These are phyloP conservation scores for Camellia japonica DNA, from an alignment of 148 eudicot genomes.

Conservation along the genomic window DNA sequence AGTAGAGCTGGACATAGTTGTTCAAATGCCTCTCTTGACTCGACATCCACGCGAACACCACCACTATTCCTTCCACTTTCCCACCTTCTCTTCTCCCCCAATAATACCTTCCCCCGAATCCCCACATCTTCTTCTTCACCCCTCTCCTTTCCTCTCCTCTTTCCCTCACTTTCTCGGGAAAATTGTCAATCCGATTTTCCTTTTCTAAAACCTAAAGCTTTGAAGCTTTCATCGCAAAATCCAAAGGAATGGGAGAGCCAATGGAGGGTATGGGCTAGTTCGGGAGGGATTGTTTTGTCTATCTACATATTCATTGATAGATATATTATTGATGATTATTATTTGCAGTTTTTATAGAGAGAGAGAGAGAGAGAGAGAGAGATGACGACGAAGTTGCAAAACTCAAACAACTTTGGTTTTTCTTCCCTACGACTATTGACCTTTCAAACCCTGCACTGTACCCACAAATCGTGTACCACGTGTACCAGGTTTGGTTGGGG, in stretches of 20 bases:
- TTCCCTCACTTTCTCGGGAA: background rate
- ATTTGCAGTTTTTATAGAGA: background rate
- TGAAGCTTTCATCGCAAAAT: background rate
- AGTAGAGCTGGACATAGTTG: constrained; percentile 72
- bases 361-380: no score
- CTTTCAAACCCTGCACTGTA: no score
- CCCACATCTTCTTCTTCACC: constrained; percentile 82
- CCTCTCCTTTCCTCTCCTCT: background rate
- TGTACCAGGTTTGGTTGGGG: background rate
- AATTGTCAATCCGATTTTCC: background rate
- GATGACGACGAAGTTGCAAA: background rate
- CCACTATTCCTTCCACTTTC: constrained; percentile 65
- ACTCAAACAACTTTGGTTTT: background rate
- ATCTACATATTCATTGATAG: background rate
- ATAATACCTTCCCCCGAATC: constrained; percentile 78
- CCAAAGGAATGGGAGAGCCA: background rate
- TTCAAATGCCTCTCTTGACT: constrained; percentile 77
- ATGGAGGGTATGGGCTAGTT: background rate
- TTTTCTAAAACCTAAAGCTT: background rate
- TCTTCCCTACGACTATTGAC: background rate
- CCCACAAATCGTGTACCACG: background rate
- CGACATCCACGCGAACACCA: constrained; percentile 92
- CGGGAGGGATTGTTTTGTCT: background rate
- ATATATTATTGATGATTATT: background rate
- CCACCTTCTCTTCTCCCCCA: constrained; percentile 71